phyloP scores from a whole-genome alignment of 768 basidiomycete species.

The Neoboletus brunneissimus region DNA sequence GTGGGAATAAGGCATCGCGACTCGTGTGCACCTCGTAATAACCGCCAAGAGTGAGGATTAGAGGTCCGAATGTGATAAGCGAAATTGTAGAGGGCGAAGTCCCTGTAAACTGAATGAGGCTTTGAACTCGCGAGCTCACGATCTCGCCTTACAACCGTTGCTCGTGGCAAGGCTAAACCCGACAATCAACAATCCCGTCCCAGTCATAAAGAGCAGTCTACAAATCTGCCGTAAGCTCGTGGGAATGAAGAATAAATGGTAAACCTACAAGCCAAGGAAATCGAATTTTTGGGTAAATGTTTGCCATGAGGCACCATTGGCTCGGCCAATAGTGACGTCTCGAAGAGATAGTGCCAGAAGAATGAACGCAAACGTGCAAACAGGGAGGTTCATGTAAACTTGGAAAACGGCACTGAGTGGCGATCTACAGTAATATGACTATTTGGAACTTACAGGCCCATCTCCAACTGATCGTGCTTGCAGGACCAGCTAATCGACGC shows the following conservation, averaged over 20 bases:
- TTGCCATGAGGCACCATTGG: conserved; percentile 54
- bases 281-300: conserved; percentile 60
- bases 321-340: conserved; percentile 44
- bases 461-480: conserved; percentile 59
- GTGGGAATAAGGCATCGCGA: conserved; percentile 73
- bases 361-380: conserved; percentile 58
- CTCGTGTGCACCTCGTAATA: conserved; percentile 66
- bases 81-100: conserved; percentile 55
- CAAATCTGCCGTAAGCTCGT: conserved; percentile 19
- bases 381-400: conserved; percentile 84
- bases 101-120: conserved; percentile 47
- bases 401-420: conserved; percentile 17
- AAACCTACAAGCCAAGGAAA: conserved; percentile 71
- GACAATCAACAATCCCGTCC: conserved; percentile 70
- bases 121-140: conserved; percentile 1
- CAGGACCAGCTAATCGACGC: conserved; percentile 30
- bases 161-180: conserved; percentile 76
- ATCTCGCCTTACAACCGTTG: conserved; percentile 56
- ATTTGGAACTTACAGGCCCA: conserved; percentile 69
- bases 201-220: conserved; percentile 71
- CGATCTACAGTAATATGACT: conserved; percentile 4
- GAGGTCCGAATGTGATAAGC: conserved; percentile 54
- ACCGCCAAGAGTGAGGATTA: conserved; percentile 55
- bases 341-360: conserved; percentile 62
- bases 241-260: conserved; percentile 13